Base-by-base conservation (phyloP, 345 rosid genomes). In the Gossypium rotundifolium region DNA sequence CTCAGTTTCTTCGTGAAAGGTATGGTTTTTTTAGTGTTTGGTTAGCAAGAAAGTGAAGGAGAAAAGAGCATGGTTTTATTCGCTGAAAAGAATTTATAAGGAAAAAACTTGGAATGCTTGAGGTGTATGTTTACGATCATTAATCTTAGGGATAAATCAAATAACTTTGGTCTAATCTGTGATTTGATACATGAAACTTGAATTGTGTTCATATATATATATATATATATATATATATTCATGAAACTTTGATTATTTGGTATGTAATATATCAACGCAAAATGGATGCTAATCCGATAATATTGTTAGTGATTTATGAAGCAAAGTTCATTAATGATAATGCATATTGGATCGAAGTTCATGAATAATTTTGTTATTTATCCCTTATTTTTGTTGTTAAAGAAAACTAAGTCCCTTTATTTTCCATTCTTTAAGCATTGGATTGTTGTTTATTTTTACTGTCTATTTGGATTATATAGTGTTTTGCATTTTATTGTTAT, bases 1-100 rank as follows among this genome's bases (percentile, higher is more conserved):
- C 94, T 77, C 91, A 89, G 77, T 94, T 88, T 84, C 97, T 92
- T 70, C 92, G 98, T 22, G 98, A 94, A 84, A 92, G 98, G 98
- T 94, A 63, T 14, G 11, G 7, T 16, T 27, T 27, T 58, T 66
- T 9, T 51, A 29, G 4, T 9, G 46, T 27, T 51, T 51, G 73
- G 60, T 27, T 69, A 40, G n/a, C 73, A 2, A 14, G 60, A 51
- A 69, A 69, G 23, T 16, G 72, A 51, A 66, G 44, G 42, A 17
- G 49, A n/a, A 67, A 48, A 27, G 6, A 69, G 23, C 16, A 22
- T 27, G 60, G 10, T 27, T 40, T 51, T 25, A 49, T 49, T 9
- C 27, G 23, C 59, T 49, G 58, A 17, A 23, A 69, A 9, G 22
- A 69, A 8, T 25, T 27, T 13, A 18, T 46, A 13, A 46, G 38